phyloP scores from a whole-genome alignment of 2,329 filamentous ascomycete genomes.

The Fusarium concolor region DNA sequence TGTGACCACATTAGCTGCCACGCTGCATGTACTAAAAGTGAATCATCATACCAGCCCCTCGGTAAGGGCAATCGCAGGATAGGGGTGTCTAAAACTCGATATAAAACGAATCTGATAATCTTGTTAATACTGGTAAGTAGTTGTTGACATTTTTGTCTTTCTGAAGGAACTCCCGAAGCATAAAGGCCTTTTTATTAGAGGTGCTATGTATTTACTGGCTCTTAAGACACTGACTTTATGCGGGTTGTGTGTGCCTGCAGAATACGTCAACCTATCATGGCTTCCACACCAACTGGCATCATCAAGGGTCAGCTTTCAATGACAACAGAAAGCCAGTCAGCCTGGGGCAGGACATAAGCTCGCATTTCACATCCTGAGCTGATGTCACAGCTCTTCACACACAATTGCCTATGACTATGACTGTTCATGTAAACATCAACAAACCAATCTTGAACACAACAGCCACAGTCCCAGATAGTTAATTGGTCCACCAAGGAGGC shows the following conservation, averaged over 20 bases:
- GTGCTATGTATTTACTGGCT: background rate
- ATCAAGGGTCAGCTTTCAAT: constrained; percentile 19
- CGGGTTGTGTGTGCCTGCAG: constrained; percentile 29
- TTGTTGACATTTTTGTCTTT: background rate
- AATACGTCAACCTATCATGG: constrained; percentile 19
- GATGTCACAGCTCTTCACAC: constrained; percentile 17
- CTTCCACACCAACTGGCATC: background rate
- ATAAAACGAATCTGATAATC: background rate
- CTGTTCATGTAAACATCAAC: constrained; percentile 31
- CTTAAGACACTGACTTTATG: constrained; percentile 9
- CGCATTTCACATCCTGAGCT: constrained; percentile 10
- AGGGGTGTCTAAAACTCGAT: constrained; percentile 1
- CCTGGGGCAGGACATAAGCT: constrained; percentile 12
- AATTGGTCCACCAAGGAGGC: constrained; percentile 12
- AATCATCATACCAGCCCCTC: constrained; percentile 29
- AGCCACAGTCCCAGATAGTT: constrained; percentile 21
- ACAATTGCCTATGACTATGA: background rate
- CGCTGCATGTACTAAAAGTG: constrained; percentile 34
- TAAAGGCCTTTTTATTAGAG: background rate
- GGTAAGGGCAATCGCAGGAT: constrained; percentile 22
- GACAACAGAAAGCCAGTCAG: constrained; percentile 3
- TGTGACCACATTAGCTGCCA: constrained; percentile 14
- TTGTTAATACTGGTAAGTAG: background rate
- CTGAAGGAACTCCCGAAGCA: background rate
- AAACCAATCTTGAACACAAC: constrained; percentile 21